Percentiles rank a stretch among this genome's conserved stretches.
Conservation (phyloP, 768 basidiomycete genomes). For the Tulasnella sp. region DNA sequence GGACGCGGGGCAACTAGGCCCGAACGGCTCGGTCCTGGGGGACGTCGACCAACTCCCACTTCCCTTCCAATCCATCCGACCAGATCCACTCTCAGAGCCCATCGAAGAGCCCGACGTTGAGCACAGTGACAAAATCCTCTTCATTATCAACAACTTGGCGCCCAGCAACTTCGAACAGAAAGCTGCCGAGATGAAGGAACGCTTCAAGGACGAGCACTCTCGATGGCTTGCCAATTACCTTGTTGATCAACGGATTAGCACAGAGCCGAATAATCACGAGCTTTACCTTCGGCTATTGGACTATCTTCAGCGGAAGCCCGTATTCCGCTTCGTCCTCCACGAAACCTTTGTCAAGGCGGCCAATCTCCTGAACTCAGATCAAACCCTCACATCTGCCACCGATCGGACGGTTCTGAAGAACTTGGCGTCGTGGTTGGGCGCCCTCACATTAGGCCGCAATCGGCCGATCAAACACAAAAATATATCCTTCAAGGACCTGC, state of each 20-base stretch:
- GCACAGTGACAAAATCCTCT: constrained; percentile 85
- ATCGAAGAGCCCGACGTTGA: constrained; percentile 69
- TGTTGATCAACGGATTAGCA: constrained; percentile 89
- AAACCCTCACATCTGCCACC: constrained; percentile 72
- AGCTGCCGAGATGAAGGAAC: constrained; percentile 71
- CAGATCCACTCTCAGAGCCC: constrained; percentile 54
- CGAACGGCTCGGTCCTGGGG: constrained; percentile 19
- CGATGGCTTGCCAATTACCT: constrained; percentile 98
- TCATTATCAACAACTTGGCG: constrained; percentile 97
- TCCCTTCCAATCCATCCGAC: constrained; percentile 70
- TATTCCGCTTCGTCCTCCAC: constrained; percentile 77
- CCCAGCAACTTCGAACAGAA: constrained; percentile 89
- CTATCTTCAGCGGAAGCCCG: constrained; percentile 55
- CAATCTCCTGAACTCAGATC: constrained; percentile 80
- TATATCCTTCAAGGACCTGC: constrained; percentile 93
- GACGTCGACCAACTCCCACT: constrained; percentile 38
- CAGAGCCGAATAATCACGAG: constrained; percentile 94
- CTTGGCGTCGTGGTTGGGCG: constrained; percentile 89
- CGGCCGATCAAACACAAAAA: constrained; percentile 89
- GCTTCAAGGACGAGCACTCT: constrained; percentile 76
- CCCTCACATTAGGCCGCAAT: constrained; percentile 86
- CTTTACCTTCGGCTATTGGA: constrained; percentile 93
- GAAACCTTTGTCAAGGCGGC: constrained; percentile 89
- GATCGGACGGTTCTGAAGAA: constrained; percentile 89
- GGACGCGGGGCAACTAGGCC: constrained; percentile 31